These are phyloP conservation scores for Leucosporidium yakuticum DNA, from an alignment of 768 basidiomycete species.

Conservation along the genomic window DNA sequence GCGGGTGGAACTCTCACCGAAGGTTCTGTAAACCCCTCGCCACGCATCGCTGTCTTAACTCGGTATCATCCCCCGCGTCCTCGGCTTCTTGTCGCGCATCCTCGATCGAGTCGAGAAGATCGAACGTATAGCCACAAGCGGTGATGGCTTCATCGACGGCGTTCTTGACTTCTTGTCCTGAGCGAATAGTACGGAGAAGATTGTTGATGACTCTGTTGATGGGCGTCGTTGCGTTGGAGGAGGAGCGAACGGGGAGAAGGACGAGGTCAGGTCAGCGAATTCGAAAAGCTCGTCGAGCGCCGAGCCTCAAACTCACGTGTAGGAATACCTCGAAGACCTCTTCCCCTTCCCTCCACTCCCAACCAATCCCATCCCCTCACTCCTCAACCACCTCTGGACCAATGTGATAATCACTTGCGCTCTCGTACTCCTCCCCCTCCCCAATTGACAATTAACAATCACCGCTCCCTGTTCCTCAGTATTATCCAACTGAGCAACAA, in stretches of 20 bases:
- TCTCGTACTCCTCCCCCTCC: slow-evolving; percentile 74
- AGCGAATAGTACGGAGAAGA: slow-evolving; percentile 59
- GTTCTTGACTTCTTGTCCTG: slow-evolving; percentile 68
- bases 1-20: slow-evolving; percentile 56
- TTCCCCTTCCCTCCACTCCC: too few species aligned
- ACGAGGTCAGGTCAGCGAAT: too few species aligned
- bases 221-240: too few species aligned
- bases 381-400: slow-evolving; percentile 69
- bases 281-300: too few species aligned
- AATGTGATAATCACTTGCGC: slow-evolving; percentile 82
- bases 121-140: slow-evolving; percentile 71
- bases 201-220: slow-evolving; percentile 88
- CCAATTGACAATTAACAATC: slow-evolving; percentile 92
- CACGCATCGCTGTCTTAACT: slow-evolving; percentile 50
- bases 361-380: too few species aligned
- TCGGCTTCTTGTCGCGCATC: slow-evolving; percentile 70
- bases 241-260: too few species aligned
- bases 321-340: too few species aligned
- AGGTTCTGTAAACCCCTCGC: slow-evolving; percentile 65
- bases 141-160: slow-evolving; percentile 78
- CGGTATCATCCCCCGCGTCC: slow-evolving; percentile 56
- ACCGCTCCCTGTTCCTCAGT: slow-evolving; percentile 49
- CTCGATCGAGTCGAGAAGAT: slow-evolving; percentile 84
- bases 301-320: too few species aligned
- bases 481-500: slow-evolving; percentile 48